phyloP scores from a whole-genome alignment of 805 yeast species.

The Cyberlindnera meyerae region DNA sequence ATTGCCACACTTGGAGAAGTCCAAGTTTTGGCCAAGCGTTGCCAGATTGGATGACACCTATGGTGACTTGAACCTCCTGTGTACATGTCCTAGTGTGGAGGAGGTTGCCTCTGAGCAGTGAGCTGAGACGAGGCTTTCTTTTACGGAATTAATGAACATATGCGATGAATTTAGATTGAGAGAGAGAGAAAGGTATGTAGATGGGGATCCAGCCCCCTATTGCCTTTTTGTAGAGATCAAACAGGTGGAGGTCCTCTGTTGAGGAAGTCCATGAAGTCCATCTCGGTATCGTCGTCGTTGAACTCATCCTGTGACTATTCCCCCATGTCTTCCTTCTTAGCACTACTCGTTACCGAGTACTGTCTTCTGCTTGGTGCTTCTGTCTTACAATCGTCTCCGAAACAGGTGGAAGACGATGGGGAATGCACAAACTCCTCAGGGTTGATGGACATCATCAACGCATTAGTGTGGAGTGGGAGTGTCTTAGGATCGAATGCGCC shows the following conservation, averaged over 20 bases:
- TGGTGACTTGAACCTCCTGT: conserved; percentile 87
- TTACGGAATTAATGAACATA: too few species aligned
- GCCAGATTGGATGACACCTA: conserved; percentile 90
- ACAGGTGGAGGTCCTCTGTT: conserved; percentile 36
- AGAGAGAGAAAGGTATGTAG: too few species aligned
- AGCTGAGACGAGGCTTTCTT: too few species aligned
- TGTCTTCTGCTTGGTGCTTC: too few species aligned
- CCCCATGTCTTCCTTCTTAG: background rate
- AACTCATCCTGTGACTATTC: conserved; percentile 8
- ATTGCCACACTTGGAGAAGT: conserved; percentile 58
- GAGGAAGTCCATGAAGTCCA: conserved; percentile 45
- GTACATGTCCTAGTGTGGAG: conserved; percentile 89
- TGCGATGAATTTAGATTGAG: too few species aligned
- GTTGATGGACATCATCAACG: conserved; percentile 12
- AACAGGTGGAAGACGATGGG: conserved; percentile 4
- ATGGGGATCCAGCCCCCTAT: too few species aligned
- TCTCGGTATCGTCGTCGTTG: conserved; percentile 25
- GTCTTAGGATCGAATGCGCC: conserved; percentile 3
- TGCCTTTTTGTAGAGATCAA: too few species aligned
- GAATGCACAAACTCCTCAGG: conserved; percentile 15
- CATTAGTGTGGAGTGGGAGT: conserved; percentile 6
- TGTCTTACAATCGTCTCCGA: too few species aligned
- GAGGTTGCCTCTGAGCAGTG: conserved; percentile 60
- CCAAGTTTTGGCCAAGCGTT: conserved; percentile 95
- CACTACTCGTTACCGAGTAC: too few species aligned